phyloP scores from a whole-genome alignment of 2,329 filamentous ascomycete genomes.

The Fusarium humuli region DNA sequence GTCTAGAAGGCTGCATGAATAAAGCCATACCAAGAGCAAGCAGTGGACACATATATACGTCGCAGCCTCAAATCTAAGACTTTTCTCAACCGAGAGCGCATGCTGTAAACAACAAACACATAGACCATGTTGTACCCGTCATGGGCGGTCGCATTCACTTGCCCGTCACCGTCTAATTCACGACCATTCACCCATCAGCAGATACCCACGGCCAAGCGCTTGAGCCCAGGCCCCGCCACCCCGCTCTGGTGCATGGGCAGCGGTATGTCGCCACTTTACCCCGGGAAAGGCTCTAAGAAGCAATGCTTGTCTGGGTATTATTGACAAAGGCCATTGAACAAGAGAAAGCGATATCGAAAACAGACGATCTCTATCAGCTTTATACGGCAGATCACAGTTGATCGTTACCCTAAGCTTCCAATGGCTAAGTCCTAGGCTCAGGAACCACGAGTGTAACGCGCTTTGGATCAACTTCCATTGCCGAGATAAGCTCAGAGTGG shows the following conservation, averaged over 20 bases:
- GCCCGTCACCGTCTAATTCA: constrained; percentile 32
- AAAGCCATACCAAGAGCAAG: not conserved
- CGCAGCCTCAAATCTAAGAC: not conserved
- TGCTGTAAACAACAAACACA: not conserved
- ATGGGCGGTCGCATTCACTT: constrained; percentile 24
- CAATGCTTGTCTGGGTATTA: constrained; percentile 18
- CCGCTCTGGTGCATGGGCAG: not conserved
- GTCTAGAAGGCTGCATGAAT: constrained; percentile 19
- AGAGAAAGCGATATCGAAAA: not conserved
- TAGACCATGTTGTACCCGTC: not conserved
- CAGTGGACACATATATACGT: not conserved
- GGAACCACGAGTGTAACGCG: constrained; percentile 31
- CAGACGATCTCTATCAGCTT: not conserved
- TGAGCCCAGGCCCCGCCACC: not conserved
- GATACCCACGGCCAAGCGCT: constrained; percentile 26
- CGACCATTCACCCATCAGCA: constrained; percentile 29
- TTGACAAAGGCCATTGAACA: constrained; percentile 1
- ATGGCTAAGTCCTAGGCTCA: constrained; percentile 22
- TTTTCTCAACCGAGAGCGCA: not conserved
- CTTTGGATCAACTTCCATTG: constrained; percentile 9
- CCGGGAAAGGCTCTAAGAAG: constrained; percentile 29
- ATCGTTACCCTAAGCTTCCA: constrained; percentile 28
- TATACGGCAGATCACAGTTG: constrained; percentile 6
- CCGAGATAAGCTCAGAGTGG: constrained; percentile 23
- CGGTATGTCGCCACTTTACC: constrained; percentile 43